Evolutionary conservation across 1,139 yeast species (phyloP), one percentile per base, ranked within the genome.

Genomic region (Magnusiomyces tetraspermus): DNA sequence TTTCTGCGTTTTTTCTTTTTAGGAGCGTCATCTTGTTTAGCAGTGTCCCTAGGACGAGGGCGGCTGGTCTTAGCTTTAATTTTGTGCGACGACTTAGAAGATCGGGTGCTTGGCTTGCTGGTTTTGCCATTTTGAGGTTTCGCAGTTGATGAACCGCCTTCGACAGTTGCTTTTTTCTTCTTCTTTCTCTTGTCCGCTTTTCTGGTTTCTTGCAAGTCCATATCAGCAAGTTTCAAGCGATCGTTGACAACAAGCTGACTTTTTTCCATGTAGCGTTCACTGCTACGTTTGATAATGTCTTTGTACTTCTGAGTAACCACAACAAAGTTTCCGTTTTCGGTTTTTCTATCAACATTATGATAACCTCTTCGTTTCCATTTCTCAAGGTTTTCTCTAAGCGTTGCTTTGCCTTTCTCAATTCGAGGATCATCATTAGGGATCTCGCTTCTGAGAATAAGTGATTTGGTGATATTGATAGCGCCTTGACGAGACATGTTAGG

Each of bases 371-470:
- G 8, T 28, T 17, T 43, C 17, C 15, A 28, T 19, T 23, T 30
- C 22, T 43, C 46, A 11, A 26, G 22, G 13, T 28, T 28, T 28
- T 28, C 23, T 13, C 36, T 4, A n/a, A 43, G 21, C 8, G 22
- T n/a, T 13, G 15, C 23, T 19, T 46, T 55, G n/a, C 17, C 42
- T 38, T 46, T 21, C n/a, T 47, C 51, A 33, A 54, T 28, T 1
- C 46, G 22, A 10, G 43, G 49, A 37, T 59, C 53, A 30, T 63
- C 62, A 10, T 56, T 54, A 19, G 57, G 57, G 24, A 61, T 46
- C 4, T 53, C 53, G 26, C 58, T 57, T 36, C 54, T 54, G 22
- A 62, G 52, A n/a, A 60, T 46, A 46, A 64, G 54, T 8, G 58
- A 53, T 41, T 58, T 59, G 13, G 57, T 53, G 10, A 54, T 52